Evolutionary conservation across 2,329 filamentous ascomycete species (phyloP), one percentile per base, ranked within the genome.

Genomic region (Pseudogymnoascus sp.): DNA sequence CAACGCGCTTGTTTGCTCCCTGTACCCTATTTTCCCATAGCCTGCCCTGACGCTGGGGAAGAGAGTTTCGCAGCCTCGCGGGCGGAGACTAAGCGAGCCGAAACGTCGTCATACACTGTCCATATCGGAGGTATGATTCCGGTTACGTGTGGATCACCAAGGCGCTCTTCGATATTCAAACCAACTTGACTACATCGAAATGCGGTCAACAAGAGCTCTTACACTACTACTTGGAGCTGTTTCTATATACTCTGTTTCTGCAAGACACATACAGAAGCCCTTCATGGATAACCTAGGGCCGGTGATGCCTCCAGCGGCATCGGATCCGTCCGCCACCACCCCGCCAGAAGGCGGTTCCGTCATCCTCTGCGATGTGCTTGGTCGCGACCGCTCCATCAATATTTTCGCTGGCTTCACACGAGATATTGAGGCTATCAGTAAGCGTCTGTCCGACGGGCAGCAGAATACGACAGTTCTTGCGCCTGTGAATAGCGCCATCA

Each of bases 391-490:
- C 67, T 83, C 80, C 64, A 89, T 96, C 71, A 92, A 90, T 65
- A 86, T 92, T 67, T 97, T 97, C 75, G 88, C 90, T 31, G 85
- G 86, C 41, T 85, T 96, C 69, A 87, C 88, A 4, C 85, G 92
- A 63, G 87, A 93, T 70, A 84, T 92, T 68, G 82, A 86, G 54
- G 75, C 80, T n/a, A 80, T 92, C 17, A 82, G 84, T 8, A 75
- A 78, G 21, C 88, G 89, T 0, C 82, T 97, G 11, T 83, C 88
- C 67, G 82, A 90, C 71, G 74, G 79, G 0, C 71, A 76, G 0
- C 74, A 81, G 62, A 92, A 93, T 72, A 89, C 89, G 13, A 97
- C 92, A 1, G 85, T 97, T 24, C 84, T 97, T 2, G 93, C 92
- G 4, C 94, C 94, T 0, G 78, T 89, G 60, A 97, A 99, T 78